Evolutionary conservation across 1,284 basidiomycete genomes (phyloP).

Genomic region (Chiua sp.): DNA sequence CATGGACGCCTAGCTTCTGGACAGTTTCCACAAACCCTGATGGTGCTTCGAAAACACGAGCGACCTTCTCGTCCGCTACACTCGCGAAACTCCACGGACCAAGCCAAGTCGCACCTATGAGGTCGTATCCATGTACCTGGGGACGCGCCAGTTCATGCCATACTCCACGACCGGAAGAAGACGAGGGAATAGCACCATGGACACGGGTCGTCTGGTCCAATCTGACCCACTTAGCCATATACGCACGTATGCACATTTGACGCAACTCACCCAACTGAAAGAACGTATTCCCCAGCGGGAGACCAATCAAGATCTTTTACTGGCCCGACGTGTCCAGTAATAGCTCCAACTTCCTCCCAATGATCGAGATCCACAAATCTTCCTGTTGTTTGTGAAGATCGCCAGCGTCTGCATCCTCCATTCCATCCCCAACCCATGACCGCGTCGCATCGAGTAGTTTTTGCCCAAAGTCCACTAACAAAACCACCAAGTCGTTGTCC

Average conservation of each 20-base stretch:
- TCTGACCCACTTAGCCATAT: constrained; percentile 43
- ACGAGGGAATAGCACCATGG: constrained; percentile 61
- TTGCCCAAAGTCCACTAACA: constrained; percentile 84
- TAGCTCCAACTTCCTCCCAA: constrained; percentile 81
- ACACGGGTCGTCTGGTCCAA: constrained; percentile 90
- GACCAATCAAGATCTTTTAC: constrained; percentile 88
- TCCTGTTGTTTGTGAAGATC: constrained; percentile 34
- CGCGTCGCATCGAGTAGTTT: constrained; percentile 52
- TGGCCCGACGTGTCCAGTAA: constrained; percentile 81
- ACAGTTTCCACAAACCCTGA: constrained; percentile 73
- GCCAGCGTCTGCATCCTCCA: constrained; percentile 91
- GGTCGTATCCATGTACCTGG: constrained; percentile 94
- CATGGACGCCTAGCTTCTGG: constrained; percentile 53
- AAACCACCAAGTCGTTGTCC: constrained; percentile 90
- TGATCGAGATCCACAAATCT: constrained; percentile 41
- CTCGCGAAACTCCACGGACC: constrained; percentile 80
- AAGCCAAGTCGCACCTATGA: constrained; percentile 83
- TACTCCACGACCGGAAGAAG: constrained; percentile 15
- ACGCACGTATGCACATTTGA: neutral
- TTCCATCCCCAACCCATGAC: constrained; percentile 91
- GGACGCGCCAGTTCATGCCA: constrained; percentile 94
- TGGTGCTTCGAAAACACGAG: constrained; percentile 90
- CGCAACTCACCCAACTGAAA: constrained; percentile 74
- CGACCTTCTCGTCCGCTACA: constrained; percentile 92
- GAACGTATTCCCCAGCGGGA: constrained; percentile 80